Evolutionary conservation across 805 yeast species (phyloP), one percentile per base, ranked within the genome.

Genomic region (Ogataea corticis): DNA sequence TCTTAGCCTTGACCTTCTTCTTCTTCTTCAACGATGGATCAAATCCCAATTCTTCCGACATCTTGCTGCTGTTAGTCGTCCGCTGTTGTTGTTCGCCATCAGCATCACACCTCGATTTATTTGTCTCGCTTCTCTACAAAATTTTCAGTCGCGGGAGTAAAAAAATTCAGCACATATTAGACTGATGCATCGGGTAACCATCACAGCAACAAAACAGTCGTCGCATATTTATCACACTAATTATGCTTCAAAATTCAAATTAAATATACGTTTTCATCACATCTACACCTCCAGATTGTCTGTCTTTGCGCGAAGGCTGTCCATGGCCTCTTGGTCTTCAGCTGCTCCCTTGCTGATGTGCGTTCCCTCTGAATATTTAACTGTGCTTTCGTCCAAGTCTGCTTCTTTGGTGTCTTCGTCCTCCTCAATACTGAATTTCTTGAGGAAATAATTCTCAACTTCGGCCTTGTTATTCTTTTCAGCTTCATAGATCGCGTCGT

Each of bases 401-500:
- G 31, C 25, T 4, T 16, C 40, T 11, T 27, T 28, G 13, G 32
- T 11, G 9, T 33, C 75, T n/a, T 66, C 70, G 48, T 79, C 84
- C 13, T 80, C 83, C 44, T 79, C 84, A 36, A 86, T 79, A 36
- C 87, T 85, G 56, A 74, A 92, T 56, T 82, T 82, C 62, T 79
- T 76, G 59, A 91, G 71, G 60, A 88, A 78, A 70, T 82, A 91
- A 33, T 79, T 83, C 53, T 88, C 96, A 14, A 90, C 84, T 23
- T 83, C 89, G 48, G 79, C 84, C 58, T 84, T 79, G 39, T 80
- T 82, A 55, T 82, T 85, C 54, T 77, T 79, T 61, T 91, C 97
- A 7, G 98, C 97, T 64, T 91, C 97, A 62, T 71, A 91, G 46
- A 92, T 82, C 1, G 87, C 76, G 62, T 94, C 98, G 60, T 89